These are phyloP conservation scores for Euphorbia celastroides DNA, from an alignment of 441 rosid species.

Conservation along the genomic window DNA sequence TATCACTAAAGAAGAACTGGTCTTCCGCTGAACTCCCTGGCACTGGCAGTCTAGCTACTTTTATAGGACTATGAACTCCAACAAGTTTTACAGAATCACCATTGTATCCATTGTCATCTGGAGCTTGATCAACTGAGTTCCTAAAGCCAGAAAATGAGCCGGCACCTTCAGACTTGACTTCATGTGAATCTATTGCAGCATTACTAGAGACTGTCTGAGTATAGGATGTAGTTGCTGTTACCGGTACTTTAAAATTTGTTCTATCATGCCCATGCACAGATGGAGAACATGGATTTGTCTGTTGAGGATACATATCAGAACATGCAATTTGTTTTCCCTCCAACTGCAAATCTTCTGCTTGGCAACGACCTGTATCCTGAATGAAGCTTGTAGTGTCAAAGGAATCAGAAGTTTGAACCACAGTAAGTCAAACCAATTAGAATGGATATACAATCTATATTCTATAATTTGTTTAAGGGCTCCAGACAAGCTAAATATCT, in stretches of 20 bases:
- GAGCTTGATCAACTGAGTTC: conserved; percentile 25
- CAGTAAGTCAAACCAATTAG: neutral
- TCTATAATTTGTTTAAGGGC: neutral
- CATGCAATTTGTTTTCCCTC: conserved; percentile 12
- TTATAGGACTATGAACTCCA: conserved; percentile 24
- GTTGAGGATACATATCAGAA: conserved; percentile 19
- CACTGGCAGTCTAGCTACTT: conserved; percentile 27
- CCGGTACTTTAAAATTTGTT: conserved; percentile 21
- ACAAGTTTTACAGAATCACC: conserved; percentile 23
- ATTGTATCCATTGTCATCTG: conserved; percentile 18
- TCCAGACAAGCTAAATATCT: neutral
- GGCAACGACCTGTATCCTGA: conserved; percentile 42
- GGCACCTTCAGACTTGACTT: conserved; percentile 25
- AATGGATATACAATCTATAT: neutral
- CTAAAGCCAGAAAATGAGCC: conserved; percentile 24
- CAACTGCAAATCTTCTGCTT: conserved; percentile 31
- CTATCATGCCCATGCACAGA: conserved; percentile 17
- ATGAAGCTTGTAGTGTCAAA: conserved; percentile 31
- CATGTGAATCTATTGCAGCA: conserved; percentile 23
- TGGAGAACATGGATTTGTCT: conserved; percentile 18
- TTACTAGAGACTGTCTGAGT: conserved; percentile 17
- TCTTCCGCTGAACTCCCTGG: conserved; percentile 62
- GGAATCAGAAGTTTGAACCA: conserved; percentile 13
- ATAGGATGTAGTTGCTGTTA: conserved; percentile 18
- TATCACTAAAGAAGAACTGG: conserved; percentile 71